Evolutionary conservation across 257 asterid species (phyloP), one percentile per base, ranked within the genome.

Genomic region (Fraxinus americana): DNA sequence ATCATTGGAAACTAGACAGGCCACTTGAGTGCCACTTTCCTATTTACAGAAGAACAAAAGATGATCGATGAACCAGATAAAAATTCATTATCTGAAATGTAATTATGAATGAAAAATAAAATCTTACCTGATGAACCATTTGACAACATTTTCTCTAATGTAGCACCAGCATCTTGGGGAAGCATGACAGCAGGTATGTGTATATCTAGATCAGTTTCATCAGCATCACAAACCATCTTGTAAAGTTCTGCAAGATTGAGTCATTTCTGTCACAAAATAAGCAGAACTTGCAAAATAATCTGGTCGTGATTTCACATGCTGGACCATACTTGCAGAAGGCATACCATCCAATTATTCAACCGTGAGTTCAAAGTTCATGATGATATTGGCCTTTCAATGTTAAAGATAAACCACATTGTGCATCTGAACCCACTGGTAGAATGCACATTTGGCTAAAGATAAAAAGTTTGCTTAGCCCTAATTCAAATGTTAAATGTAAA

Each of bases 221-320:
- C 92, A 29, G 94, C 89, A 80, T 92, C 97, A 83, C 98, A 94
- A 71, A 92, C 96, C 98, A 94, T 94, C 91, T 94, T 94, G 93
- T 90, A 94, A 36, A 94, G 98, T 85, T 92, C 98, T 94, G 92
- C 80, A 85, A 38, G 39, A 57, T 25, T 35, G 79, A 88, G 34
- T 29, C 70, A 79, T 57, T 25, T 76, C 5, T 66, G 61, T 48
- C 54, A 79, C 39, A 65, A 19, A 38, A 8, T 43, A 59, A 74
- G 30, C 21, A 21, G 48, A 79, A 7, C 50, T 19, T 17, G 36
- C 41, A 21, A 54, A 71, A 61, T 25, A 21, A 21, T 3, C 66
- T 27, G 36, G 48, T 30, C 57, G 27, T 4, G 70, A 65, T 17
- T 79, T 45, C 72, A 41, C 30, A 74, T n/a, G 54, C 32, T 59